Conservation (phyloP, 1,284 basidiomycete genomes). For the Cutaneotrichosporon dermatis region DNA sequence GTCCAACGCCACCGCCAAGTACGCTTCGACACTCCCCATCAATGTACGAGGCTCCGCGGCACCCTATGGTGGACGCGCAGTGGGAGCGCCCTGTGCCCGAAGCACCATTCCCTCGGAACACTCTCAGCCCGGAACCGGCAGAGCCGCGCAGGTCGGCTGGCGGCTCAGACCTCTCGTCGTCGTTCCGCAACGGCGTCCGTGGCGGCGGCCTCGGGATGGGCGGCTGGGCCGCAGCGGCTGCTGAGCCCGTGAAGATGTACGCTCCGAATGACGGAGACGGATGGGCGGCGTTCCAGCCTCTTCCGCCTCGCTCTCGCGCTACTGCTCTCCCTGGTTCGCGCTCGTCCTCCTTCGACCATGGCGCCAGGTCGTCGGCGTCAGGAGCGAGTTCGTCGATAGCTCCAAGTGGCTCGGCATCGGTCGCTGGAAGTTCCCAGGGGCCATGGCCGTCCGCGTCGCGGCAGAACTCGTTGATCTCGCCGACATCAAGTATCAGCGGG, state of each 20-base stretch:
- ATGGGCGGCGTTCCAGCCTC: slow-evolving; percentile 38
- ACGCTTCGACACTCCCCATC: not conserved
- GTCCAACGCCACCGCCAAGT: not conserved
- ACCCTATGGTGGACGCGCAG: too few relatives aligned
- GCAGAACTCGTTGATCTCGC: not conserved
- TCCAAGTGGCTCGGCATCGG: not conserved
- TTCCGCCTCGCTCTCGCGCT: slow-evolving; percentile 33
- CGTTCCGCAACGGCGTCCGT: slow-evolving; percentile 2
- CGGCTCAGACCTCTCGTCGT: slow-evolving; percentile 21
- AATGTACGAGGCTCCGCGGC: not conserved
- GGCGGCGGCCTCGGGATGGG: slow-evolving; percentile 36
- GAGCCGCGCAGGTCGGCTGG: not conserved
- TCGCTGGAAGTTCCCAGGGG: not conserved
- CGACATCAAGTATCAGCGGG: not conserved
- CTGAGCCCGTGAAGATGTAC: slow-evolving; percentile 38
- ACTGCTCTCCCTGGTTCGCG: slow-evolving; percentile 30
- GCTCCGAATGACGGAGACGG: slow-evolving; percentile 37
- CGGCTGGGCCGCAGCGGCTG: slow-evolving; percentile 41
- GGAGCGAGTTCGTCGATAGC: slow-evolving; percentile 1
- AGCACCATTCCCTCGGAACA: too few relatives aligned
- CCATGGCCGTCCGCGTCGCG: not conserved
- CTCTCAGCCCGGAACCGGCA: not conserved
- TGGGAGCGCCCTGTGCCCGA: too few relatives aligned
- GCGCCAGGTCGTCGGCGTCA: not conserved
- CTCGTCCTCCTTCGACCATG: not conserved